These are phyloP conservation scores for Onygenales sp. DNA, from an alignment of 2,329 filamentous ascomycete genomes.

Conservation along the genomic window DNA sequence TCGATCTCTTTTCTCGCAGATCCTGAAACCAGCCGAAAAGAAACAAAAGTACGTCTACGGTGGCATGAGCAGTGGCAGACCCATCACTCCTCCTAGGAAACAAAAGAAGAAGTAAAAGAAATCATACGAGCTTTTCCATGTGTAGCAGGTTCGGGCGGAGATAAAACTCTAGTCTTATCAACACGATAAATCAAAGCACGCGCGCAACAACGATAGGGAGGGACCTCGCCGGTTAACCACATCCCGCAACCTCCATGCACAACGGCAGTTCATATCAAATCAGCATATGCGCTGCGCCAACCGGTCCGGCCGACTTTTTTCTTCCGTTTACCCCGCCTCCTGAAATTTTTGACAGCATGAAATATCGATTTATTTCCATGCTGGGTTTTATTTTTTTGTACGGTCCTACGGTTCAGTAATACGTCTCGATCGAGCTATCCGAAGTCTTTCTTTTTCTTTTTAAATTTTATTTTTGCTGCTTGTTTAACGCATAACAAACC, in stretches of 20 bases:
- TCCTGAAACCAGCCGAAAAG: conserved; percentile 99
- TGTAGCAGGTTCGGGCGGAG: conserved; percentile 91
- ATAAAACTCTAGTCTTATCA: conserved; percentile 44
- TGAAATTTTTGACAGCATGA: too few species aligned
- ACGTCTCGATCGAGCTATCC: background rate
- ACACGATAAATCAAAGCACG: background rate
- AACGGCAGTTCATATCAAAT: background rate
- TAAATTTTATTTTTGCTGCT: conserved; percentile 14
- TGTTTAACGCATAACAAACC: conserved; percentile 11
- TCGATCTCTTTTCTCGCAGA: conserved; percentile 43
- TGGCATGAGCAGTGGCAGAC: conserved; percentile 60
- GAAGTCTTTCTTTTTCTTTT: background rate
- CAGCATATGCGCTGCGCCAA: background rate
- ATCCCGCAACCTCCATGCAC: background rate
- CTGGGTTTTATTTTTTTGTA: conserved; percentile 3
- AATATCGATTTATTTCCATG: background rate
- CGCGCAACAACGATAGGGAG: background rate
- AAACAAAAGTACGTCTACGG: conserved; percentile 98
- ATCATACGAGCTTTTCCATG: conserved; percentile 62
- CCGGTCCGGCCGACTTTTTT: background rate
- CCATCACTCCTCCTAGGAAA: conserved; percentile 62
- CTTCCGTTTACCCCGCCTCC: background rate
- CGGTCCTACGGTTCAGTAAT: conserved; percentile 1
- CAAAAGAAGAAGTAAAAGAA: conserved; percentile 59
- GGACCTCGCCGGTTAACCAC: background rate